Evolutionary conservation across 164 flowering plant species (phyloP), one percentile per base, ranked within the genome.

Genomic region (Aristolochia fimbriata): DNA sequence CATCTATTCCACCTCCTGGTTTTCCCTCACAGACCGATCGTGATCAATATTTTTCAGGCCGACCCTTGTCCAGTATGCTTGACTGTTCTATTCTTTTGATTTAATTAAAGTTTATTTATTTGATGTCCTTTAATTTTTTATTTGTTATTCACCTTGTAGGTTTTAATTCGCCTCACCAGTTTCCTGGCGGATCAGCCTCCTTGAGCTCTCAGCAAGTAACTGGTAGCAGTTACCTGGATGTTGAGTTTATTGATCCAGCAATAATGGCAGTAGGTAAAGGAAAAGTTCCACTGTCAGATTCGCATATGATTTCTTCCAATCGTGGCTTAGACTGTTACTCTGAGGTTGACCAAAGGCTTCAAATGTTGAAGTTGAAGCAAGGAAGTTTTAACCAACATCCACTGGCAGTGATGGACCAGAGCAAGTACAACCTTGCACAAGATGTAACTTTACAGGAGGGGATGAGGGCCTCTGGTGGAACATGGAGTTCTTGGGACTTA

Each of bases 261-360:
- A 74, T 79, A 51, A 55, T 74, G 71, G 96, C 96, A 13, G 93
- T 92, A 65, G 95, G 95, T 47, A 86, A 83, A 77, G 95, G 89
- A 62, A 81, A 82, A 47, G 76, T 75, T 57, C 85, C 83, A 2
- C 58, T 60, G 37, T 23, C 62, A 15, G 48, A 25, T 51, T 25
- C 53, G 6, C 41, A 59, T 51, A 16, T 45, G 51, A 17, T 27
- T 24, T 59, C 62, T 47, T 37, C 62, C 11, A 59, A 24, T 51
- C 48, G 45, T 37, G 48, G 62, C 53, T 47, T 51, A 19, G 30
- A 59, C 52, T 23, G 53, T 47, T 59, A 47, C 37, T 25, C 62
- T 0, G 62, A 59, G 62, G 25, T 30, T 21, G 62, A 59, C 41
- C 62, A 59, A 17, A 59, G 62, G 62, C 51, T 59, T 47, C 62